Evolutionary conservation across 1,284 basidiomycete genomes (phyloP), one percentile per base, ranked within the genome.

Genomic region (Microbotryomycetes sp.): DNA sequence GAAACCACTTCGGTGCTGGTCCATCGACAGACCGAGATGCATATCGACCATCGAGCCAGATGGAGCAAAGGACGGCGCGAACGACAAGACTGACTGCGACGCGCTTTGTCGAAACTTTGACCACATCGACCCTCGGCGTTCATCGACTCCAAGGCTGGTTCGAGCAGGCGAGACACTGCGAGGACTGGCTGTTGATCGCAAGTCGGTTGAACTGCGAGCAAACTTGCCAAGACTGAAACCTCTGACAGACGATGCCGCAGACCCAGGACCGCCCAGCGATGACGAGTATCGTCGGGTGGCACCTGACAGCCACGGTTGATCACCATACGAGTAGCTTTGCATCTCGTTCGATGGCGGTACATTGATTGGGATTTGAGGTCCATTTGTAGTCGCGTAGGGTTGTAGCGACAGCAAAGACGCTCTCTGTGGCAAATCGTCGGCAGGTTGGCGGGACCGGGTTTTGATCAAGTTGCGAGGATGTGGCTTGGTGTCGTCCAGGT

Each of bases 401-500:
- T 42, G 36, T 19, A 42, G 36, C 36, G 36, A 42, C 19, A 42
- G 19, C 12, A 42, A 12, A 19, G 36, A 42, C 36, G 36, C 36
- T 42, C 36, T 9, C 19, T 42, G 36, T 19, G 9, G 36, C 36
- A 12, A 19, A 9, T 42, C 36, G 36, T 42, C 36, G 36, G 36
- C 36, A 19, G 12, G 12, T 19, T 42, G 36, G 9, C 36, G 36
- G 19, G 36, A 42, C 36, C 19, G 9, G 36, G 9, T 42, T 19
- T 42, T 42, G 36, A 19, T 42, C 36, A 42, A 42, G 9, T 12
- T 19, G 36, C 36, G 36, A 42, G 12, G 9, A 19, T 42, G 36
- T 42, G 12, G 9, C n/a, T n/a, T n/a, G n/a, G n/a, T n/a, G 36
- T 42, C 36, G 12, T 42, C 36, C 19, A 88, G 88, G 74, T 89